Evolutionary conservation across 2,329 filamentous ascomycete genomes (phyloP).

Genomic region (Basipetospora chlamydospora): DNA sequence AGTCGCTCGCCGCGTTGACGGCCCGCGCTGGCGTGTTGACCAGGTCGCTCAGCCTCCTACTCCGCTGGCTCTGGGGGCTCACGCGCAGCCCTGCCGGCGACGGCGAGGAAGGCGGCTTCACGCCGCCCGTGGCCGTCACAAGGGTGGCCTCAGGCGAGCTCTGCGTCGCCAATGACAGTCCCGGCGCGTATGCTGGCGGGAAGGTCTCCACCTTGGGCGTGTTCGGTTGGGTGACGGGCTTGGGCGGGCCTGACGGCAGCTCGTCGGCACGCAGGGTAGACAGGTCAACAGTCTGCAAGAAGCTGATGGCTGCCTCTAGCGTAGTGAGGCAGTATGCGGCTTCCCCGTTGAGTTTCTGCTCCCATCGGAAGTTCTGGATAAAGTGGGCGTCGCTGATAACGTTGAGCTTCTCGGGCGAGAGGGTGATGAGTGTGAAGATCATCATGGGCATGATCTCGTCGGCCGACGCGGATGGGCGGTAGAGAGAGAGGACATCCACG

Average conservation of each 20-base stretch:
- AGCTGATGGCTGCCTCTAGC: conserved; percentile 84
- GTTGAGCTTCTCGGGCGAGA: conserved; percentile 71
- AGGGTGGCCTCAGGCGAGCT: conserved; percentile 18
- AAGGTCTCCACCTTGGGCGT: conserved; percentile 39
- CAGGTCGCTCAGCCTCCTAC: conserved; percentile 68
- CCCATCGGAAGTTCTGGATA: conserved; percentile 79
- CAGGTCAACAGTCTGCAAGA: conserved; percentile 88
- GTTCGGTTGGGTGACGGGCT: conserved; percentile 31
- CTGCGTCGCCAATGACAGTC: conserved; percentile 19
- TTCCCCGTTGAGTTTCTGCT: conserved; percentile 79
- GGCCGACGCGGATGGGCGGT: conserved; percentile 70
- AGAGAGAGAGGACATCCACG: conserved; percentile 64
- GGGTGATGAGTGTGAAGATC: conserved; percentile 89
- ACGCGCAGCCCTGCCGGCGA: conserved; percentile 27
- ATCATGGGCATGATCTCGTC: conserved; percentile 95
- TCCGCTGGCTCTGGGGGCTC: conserved; percentile 39
- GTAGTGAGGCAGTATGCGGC: conserved; percentile 94
- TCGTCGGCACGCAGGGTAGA: conserved; percentile 77
- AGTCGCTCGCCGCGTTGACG: conserved; percentile 69
- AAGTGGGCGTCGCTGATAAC: conserved; percentile 92
- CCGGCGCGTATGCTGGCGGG: conserved; percentile 39
- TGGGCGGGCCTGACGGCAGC: conserved; percentile 50
- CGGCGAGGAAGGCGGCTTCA: conserved; percentile 19
- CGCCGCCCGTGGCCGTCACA: conserved; percentile 16
- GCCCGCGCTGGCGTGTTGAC: conserved; percentile 74